A percentile compares a stretch with the other conserved stretches of the same genome.
Evolutionary conservation across 176 grass and related monocot genomes (phyloP).

Genomic region (Raddia guianensis): DNA sequence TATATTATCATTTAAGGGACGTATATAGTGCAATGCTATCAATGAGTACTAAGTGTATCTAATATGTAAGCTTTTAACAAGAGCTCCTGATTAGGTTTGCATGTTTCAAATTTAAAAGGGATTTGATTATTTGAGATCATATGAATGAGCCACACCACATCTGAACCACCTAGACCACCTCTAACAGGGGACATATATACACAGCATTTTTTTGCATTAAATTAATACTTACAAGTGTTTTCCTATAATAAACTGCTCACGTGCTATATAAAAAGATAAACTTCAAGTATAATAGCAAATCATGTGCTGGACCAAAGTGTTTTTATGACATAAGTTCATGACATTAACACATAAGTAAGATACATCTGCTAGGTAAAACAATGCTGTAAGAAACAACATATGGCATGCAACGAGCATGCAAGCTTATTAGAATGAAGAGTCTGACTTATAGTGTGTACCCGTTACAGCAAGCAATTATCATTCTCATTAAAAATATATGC

Average conservation of each 20-base stretch:
- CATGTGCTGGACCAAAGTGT: background rate
- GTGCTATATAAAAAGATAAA: background rate
- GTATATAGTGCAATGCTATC: background rate
- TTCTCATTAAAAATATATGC: background rate
- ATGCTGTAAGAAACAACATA: background rate
- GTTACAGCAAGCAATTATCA: background rate
- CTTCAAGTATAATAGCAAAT: background rate
- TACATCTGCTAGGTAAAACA: background rate
- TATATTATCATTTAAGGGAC: background rate
- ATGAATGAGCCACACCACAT: background rate
- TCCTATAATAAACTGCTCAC: background rate
- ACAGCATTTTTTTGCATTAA: background rate
- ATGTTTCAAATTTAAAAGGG: background rate
- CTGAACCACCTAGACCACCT: conserved; percentile 24
- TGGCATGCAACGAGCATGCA: background rate
- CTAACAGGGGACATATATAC: background rate
- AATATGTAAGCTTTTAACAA: conserved; percentile 1
- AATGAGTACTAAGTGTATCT: background rate
- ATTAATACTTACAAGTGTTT: background rate
- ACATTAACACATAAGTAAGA: background rate
- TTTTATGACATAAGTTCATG: background rate
- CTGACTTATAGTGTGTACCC: background rate
- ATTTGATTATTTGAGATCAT: no score
- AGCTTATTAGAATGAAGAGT: background rate
- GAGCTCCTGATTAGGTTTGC: background rate